A percentile compares a stretch with the other conserved stretches of the same genome.
phyloP scores from a whole-genome alignment of 2,329 filamentous ascomycete genomes.

The Pyrenophora tritici-repentis region DNA sequence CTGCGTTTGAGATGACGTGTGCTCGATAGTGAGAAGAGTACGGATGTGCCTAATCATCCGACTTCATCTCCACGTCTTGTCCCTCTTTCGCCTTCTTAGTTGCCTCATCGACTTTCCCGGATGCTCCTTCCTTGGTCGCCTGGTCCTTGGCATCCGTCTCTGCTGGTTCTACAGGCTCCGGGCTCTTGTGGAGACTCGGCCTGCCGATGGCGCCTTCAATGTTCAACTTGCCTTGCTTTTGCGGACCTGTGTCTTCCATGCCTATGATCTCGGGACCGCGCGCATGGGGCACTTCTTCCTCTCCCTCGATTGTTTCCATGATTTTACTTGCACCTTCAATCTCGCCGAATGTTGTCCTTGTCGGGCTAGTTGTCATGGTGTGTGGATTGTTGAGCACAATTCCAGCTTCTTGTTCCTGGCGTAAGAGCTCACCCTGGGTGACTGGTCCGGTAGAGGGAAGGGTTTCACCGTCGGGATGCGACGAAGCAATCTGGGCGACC shows the following conservation, averaged over 20 bases:
- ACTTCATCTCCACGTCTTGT: constrained; percentile 17
- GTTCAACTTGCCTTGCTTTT: constrained; percentile 60
- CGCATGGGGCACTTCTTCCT: constrained; percentile 73
- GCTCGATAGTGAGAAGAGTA: not conserved
- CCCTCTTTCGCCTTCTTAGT: constrained; percentile 1
- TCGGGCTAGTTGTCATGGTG: constrained; percentile 32
- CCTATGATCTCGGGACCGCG: constrained; percentile 85
- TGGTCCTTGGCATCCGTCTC: constrained; percentile 23
- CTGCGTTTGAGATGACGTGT: not conserved
- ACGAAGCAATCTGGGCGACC: constrained; percentile 38
- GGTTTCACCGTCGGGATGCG: constrained; percentile 44
- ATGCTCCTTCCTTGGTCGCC: constrained; percentile 25
- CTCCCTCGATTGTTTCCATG: constrained; percentile 46
- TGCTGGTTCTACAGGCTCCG: constrained; percentile 15
- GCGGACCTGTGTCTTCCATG: constrained; percentile 83
- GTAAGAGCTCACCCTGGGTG: constrained; percentile 81
- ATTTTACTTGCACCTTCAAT: constrained; percentile 38
- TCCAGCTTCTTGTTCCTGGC: constrained; percentile 84
- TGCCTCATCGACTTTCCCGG: not conserved
- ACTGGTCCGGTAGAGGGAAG: constrained; percentile 43
- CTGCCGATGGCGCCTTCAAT: constrained; percentile 46
- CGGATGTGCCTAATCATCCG: constrained; percentile 11
- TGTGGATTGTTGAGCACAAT: constrained; percentile 65
- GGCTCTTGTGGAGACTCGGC: constrained; percentile 41
- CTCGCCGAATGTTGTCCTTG: constrained; percentile 34